Percentiles rank a stretch among this genome's conserved stretches.
Evolutionary conservation across 345 rosid genomes (phyloP).

Genomic region (Eucalyptus curtisii): DNA sequence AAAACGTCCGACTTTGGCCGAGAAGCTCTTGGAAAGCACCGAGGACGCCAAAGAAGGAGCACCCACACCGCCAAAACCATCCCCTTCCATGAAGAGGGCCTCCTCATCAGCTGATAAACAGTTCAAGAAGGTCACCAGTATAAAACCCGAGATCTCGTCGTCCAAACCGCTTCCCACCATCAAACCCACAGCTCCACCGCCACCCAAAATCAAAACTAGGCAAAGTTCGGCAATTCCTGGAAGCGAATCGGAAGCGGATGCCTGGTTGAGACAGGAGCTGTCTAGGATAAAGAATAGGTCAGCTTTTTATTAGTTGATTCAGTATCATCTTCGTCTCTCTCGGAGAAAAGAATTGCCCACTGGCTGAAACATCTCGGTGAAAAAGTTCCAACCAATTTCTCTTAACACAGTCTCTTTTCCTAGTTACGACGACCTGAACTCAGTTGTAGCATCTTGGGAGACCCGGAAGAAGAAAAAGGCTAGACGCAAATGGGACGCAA

Average conservation of each 20-base stretch:
- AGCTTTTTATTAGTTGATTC: background rate
- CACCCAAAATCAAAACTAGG: background rate
- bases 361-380: background rate
- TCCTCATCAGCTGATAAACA: constrained; percentile 12
- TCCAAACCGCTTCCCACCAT: constrained; percentile 6
- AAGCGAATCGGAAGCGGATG: constrained; percentile 25
- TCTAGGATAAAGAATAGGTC: constrained; percentile 42
- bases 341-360: background rate
- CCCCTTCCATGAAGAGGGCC: constrained; percentile 9
- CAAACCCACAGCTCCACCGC: background rate
- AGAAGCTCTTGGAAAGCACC: background rate
- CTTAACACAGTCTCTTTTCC: background rate
- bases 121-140: background rate
- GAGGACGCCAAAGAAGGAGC: background rate
- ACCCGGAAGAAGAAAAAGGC: constrained; percentile 41
- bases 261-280: constrained; percentile 50
- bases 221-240: constrained; percentile 1
- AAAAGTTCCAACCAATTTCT: background rate
- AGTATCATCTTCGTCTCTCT: background rate
- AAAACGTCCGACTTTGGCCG: background rate
- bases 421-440: constrained; percentile 43
- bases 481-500: constrained; percentile 26
- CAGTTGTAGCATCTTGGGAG: constrained; percentile 47
- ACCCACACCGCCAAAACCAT: background rate
- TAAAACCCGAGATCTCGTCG: background rate